Evolutionary conservation across 306 rosid species (phyloP).

Genomic region (Cicer yamashitae): DNA sequence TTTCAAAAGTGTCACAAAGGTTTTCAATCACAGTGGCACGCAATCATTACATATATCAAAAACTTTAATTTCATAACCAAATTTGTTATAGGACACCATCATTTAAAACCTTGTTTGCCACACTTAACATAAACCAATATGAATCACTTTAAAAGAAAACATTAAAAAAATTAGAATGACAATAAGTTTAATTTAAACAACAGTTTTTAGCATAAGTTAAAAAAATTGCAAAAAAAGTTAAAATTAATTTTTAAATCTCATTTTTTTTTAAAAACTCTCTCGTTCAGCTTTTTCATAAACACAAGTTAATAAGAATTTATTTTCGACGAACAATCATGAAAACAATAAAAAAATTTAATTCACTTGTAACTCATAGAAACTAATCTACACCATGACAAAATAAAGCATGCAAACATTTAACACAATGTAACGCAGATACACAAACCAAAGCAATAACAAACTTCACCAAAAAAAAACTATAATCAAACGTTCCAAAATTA

Average conservation of each 20-base stretch:
- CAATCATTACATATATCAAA: background rate
- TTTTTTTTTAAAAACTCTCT: background rate
- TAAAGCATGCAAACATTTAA: conserved; percentile 18
- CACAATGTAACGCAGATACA: conserved; percentile 12
- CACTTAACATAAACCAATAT: background rate
- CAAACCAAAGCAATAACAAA: conserved; percentile 12
- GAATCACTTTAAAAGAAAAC: background rate
- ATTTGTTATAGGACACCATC: background rate
- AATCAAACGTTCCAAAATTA: background rate
- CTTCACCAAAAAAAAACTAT: background rate
- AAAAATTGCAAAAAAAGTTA: too few species aligned
- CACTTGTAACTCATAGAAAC: background rate
- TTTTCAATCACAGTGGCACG: too few species aligned
- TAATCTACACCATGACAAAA: background rate
- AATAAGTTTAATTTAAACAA: background rate
- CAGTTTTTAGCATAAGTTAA: background rate
- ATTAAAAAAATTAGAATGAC: too few species aligned
- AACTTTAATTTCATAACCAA: background rate
- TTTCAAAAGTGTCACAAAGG: background rate
- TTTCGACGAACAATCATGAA: background rate
- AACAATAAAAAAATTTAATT: background rate
- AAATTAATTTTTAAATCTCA: background rate
- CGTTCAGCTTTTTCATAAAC: background rate
- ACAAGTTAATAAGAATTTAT: background rate
- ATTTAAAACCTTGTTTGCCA: background rate